Base-by-base conservation (phyloP, 352 stramenopile genomes). In the Phytophthora foliorum region DNA sequence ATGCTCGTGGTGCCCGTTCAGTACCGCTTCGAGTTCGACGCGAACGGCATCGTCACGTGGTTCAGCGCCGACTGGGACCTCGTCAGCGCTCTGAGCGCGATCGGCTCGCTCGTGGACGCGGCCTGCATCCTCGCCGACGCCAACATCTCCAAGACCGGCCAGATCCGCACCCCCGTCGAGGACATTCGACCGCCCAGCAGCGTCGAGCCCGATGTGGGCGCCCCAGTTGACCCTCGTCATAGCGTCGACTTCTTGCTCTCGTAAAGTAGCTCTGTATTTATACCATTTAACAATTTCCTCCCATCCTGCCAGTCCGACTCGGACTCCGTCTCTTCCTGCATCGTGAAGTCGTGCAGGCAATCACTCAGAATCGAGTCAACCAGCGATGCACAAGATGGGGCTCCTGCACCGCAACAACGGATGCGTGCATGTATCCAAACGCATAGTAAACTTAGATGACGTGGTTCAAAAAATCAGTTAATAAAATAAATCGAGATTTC, bases 41-140 rank as follows among this genome's bases (percentile, higher is more conserved):
- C 32, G 0, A 50, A 66, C 21, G 81, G 78, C 31, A 34, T 63
- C 25, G 57, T 86, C 22, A 91, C 45, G 36, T 91, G 79, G 81
- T 79, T 90, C 32, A 84, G 80, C 41, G 75, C 76, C 22, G 78
- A 93, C 38, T 80, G 83, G 69, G 81, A 91, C 66, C 80, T 91
- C 53, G 69, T 93, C 10, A 48, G 29, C 2, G 82, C 77, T 0
- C 55, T 93, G 2, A 69, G 56, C 21, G 48, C 73, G 13, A 46
- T 89, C n/a, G 80, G 80, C 2, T 82, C 69, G 22, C 63, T 92
- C n/a, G 50, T 73, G 21, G 78, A 80, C 34, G 81, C 80, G 4
- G 72, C 70, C 8, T 34, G 41, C n/a, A 78, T 86, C 56, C 81
- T 91, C 49, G 39, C 67, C 0, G 72, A 63, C 39, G 67, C 82